Evolutionary conservation across 257 asterid species (phyloP).

Genomic region (Solanum sitiens): DNA sequence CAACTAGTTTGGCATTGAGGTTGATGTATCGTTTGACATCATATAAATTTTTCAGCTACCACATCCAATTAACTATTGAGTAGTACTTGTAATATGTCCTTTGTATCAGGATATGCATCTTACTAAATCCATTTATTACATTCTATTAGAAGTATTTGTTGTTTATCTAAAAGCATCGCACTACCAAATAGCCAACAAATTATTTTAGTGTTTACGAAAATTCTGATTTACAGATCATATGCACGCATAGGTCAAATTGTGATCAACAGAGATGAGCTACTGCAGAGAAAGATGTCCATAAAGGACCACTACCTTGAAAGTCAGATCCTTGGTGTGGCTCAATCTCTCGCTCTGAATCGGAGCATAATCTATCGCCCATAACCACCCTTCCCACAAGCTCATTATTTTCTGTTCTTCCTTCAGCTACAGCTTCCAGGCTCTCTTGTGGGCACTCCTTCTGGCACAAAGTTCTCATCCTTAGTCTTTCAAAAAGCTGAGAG

Average conservation of each 20-base stretch:
- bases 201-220: neutral
- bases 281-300: neutral
- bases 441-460: constrained; percentile 8
- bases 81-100: neutral
- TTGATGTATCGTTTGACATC: neutral
- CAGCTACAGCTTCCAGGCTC: constrained; percentile 9
- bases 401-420: constrained; percentile 7
- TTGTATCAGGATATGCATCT: neutral
- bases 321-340: constrained; percentile 7
- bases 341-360: constrained; percentile 6
- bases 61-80: neutral
- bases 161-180: neutral
- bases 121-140: neutral
- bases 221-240: neutral
- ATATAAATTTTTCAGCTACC: neutral
- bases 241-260: neutral
- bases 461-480: constrained; percentile 18
- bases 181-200: neutral
- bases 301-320: constrained; percentile 13
- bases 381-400: constrained; percentile 5
- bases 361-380: neutral
- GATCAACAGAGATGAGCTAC: neutral
- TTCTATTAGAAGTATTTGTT: neutral
- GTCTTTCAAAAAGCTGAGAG: constrained; percentile 39
- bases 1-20: neutral